A percentile compares a stretch with the other conserved stretches of the same genome.
These are phyloP conservation scores for Cucumis melo DNA, from an alignment of 306 rosid genomes.

Conservation along the genomic window DNA sequence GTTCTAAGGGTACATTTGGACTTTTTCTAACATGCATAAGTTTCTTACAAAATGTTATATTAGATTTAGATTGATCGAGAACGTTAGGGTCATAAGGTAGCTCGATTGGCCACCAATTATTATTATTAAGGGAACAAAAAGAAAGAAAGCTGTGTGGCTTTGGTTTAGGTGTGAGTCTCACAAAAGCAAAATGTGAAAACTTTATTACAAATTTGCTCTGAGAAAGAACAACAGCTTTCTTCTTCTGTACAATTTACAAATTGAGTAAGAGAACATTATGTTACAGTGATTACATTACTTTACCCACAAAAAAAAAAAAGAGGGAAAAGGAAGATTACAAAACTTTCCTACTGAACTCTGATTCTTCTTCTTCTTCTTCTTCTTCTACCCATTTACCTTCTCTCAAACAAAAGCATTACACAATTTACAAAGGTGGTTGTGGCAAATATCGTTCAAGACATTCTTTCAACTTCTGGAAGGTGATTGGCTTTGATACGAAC, in stretches of 20 bases:
- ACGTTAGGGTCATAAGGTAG: background rate
- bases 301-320: background rate
- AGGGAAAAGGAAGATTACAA: slow-evolving; percentile 1
- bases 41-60: too few relatives aligned
- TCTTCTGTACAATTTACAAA: slow-evolving; percentile 30
- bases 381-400: background rate
- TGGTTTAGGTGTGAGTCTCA: background rate
- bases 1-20: too few relatives aligned
- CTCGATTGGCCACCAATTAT: background rate
- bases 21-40: too few relatives aligned
- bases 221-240: background rate
- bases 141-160: background rate
- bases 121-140: background rate
- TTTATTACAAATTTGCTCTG: background rate
- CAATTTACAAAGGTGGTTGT: slow-evolving; percentile 27
- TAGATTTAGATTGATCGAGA: background rate
- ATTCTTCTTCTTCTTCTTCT: background rate
- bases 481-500: slow-evolving; percentile 73
- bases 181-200: slow-evolving; percentile 3
- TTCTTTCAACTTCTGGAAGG: slow-evolving; percentile 55
- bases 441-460: slow-evolving; percentile 43
- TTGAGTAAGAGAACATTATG: slow-evolving; percentile 5
- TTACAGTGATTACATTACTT: slow-evolving; percentile 10
- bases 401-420: slow-evolving; percentile 7
- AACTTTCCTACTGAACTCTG: slow-evolving; percentile 8